phyloP scores from a whole-genome alignment of 2,329 filamentous ascomycete genomes.

The Ceratocystis albifundus region DNA sequence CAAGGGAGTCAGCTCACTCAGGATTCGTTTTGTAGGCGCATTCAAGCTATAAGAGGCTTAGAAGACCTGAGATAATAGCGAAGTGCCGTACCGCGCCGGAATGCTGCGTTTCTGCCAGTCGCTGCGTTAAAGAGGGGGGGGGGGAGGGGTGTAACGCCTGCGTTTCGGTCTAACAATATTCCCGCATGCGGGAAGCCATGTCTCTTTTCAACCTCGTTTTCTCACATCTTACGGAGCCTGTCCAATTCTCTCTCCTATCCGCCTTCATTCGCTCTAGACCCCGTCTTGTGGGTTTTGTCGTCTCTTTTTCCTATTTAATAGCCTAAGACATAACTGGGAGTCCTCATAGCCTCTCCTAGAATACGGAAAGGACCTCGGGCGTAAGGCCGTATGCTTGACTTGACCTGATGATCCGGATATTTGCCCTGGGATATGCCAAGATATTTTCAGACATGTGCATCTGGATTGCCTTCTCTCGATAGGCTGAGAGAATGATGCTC shows the following conservation, averaged over 20 bases:
- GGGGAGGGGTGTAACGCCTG: neutral
- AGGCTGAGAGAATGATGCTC: neutral
- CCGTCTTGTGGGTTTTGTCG: neutral
- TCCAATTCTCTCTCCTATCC: no score
- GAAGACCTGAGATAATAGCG: conserved; percentile 2
- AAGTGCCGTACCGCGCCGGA: conserved; percentile 5
- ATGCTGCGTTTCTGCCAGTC: conserved; percentile 1
- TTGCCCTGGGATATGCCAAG: neutral
- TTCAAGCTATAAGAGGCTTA: neutral
- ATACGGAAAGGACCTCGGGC: neutral
- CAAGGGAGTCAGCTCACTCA: neutral
- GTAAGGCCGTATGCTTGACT: neutral
- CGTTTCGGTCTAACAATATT: neutral
- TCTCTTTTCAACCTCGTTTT: neutral
- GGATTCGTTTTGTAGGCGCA: neutral
- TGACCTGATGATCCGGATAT: neutral
- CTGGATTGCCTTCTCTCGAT: neutral
- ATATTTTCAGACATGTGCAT: neutral
- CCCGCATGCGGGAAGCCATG: neutral
- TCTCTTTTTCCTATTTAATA: neutral
- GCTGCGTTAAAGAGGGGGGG: no score
- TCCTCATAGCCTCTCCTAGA: neutral
- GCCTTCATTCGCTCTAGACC: neutral
- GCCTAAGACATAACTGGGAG: neutral
- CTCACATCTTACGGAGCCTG: neutral